Evolutionary conservation across 2,329 filamentous ascomycete genomes (phyloP).

Genomic region (Penicillium brevicompactum): DNA sequence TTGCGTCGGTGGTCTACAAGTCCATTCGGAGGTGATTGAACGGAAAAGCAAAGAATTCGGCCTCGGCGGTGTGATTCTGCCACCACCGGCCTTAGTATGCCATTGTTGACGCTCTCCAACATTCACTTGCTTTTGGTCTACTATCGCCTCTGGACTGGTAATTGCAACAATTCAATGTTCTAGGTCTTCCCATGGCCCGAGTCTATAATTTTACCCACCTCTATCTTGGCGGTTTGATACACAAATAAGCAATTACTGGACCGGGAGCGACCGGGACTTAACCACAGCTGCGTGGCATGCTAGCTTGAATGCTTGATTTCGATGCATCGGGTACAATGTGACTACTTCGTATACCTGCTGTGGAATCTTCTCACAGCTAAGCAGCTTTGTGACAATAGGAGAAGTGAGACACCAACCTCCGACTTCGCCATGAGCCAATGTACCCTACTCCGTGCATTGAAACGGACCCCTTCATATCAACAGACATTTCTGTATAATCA

Average conservation of each 20-base stretch:
- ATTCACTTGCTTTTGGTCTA: not conserved
- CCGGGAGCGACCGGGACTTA: constrained; percentile 10
- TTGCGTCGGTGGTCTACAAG: constrained; percentile 26
- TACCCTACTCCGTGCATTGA: not conserved
- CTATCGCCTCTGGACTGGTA: not conserved
- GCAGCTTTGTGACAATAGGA: constrained; percentile 2
- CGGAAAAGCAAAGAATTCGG: constrained; percentile 25
- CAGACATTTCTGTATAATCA: not conserved
- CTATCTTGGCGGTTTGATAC: constrained; percentile 3
- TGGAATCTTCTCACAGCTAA: not conserved
- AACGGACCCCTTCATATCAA: constrained; percentile 4
- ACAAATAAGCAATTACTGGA: constrained; percentile 7
- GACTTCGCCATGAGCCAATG: constrained; percentile 10
- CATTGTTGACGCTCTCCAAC: not conserved
- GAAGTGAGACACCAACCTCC: not conserved
- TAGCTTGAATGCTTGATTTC: constrained; percentile 6
- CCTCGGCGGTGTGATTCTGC: constrained; percentile 27
- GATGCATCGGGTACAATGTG: constrained; percentile 4
- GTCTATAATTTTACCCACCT: not conserved
- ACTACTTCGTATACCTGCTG: not conserved
- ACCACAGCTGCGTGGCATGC: constrained; percentile 18
- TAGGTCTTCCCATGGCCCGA: not conserved
- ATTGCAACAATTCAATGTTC: not conserved
- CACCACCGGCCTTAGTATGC: not conserved
- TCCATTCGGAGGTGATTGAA: constrained; percentile 20